Conservation (phyloP, 495 filamentous ascomycete genomes). For the Aspergillus carlsbadensis region DNA sequence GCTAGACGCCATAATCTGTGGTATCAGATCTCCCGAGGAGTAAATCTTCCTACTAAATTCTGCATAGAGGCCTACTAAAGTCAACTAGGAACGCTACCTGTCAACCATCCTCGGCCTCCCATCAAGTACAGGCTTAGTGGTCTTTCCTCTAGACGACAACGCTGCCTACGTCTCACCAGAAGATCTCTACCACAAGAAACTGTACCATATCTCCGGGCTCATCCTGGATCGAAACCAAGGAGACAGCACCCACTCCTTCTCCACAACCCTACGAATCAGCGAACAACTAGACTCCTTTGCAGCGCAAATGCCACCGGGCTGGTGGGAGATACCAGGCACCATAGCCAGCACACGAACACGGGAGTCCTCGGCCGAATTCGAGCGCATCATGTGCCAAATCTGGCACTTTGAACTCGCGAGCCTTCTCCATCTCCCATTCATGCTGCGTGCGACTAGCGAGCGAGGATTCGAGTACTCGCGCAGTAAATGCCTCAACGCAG, state of each 20-base stretch:
- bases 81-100: slow-evolving; percentile 12
- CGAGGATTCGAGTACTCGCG: slow-evolving; percentile 4
- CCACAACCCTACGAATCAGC: slow-evolving; percentile 10
- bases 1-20: slow-evolving; percentile 7
- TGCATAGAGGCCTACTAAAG: not conserved
- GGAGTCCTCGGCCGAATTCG: slow-evolving; percentile 12
- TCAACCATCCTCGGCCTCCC: slow-evolving; percentile 14
- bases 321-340: no score
- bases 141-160: slow-evolving; percentile 4
- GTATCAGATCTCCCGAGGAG: slow-evolving; percentile 17
- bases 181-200: slow-evolving; percentile 7
- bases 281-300: slow-evolving; percentile 14
- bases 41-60: not conserved
- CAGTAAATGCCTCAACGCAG: no score
- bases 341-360: slow-evolving; percentile 1
- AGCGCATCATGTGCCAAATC: slow-evolving; percentile 16
- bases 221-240: slow-evolving; percentile 18
- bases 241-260: slow-evolving; percentile 11
- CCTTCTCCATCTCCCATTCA: slow-evolving; percentile 18
- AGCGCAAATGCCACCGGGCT: not conserved
- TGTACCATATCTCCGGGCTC: slow-evolving; percentile 16
- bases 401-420: slow-evolving; percentile 14
- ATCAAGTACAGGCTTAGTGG: slow-evolving; percentile 7
- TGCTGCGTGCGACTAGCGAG: slow-evolving; percentile 13
- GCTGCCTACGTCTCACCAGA: not conserved